Base-by-base conservation (phyloP, 192 early-diverging fungal genomes). In the Jimgerdemannia lactiflua region DNA sequence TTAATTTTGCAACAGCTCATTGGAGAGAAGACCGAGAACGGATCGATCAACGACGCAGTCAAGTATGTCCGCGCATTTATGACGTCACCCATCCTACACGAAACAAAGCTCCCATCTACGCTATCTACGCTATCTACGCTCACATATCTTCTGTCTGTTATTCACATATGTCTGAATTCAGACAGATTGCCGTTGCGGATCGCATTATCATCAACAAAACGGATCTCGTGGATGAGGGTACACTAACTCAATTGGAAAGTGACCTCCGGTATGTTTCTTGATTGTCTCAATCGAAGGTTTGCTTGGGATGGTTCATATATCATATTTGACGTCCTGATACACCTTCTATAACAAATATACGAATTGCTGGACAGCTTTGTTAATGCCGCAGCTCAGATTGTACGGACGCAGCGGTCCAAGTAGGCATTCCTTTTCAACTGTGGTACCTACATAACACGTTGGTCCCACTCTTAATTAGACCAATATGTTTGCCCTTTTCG, bases 181-280 rank as follows among this genome's bases (percentile, higher is more conserved):
- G 90, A 42, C 92, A 93, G 73, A 88, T 93, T 44, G 92, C 91
- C 10, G 77, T 92, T 71, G 89, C 90, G 10, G 92, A 93, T 77
- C 85, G 91, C 8, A 89, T 93, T 41, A 80, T 92, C 10, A 64
- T 93, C 72, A 93, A 93, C 84, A 93, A 93, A 76, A 80, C 77
- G 67, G 92, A 93, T 75, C 69, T 92, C 3, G 80, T 92, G 17
- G 59, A 79, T 6, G 78, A 74, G n/a, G 44, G 65, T 7, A 73
- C 79, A 29, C 64, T 83, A 54, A 63, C 74, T 8, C 40, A 75
- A 9, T 54, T 90, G 29, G 82, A 89, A 54, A 44, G 71, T 9
- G 66, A 77, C 19, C 80, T 90, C 18, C 19, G 67, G 67, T 68
- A 18, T 19, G 67, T 59, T 10, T 59, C 14, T 59, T 59, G 6